phyloP scores from a whole-genome alignment of 305 asterid genomes.

The Fraxinus baroniana region DNA sequence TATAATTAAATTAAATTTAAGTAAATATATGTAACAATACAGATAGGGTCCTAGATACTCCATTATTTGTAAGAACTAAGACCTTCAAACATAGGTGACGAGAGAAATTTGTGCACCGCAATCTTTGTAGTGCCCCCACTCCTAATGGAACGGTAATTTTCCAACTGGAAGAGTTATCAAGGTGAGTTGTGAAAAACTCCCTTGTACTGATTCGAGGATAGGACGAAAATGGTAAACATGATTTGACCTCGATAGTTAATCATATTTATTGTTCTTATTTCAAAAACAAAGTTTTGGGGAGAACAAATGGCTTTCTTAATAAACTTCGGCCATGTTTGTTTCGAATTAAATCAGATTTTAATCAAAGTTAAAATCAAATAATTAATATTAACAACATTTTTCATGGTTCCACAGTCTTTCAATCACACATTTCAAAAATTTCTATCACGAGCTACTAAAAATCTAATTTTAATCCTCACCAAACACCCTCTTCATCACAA shows the following conservation, averaged over 20 bases:
- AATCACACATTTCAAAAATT: too few species aligned
- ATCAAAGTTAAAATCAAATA: too few species aligned
- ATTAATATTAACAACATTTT: too few species aligned
- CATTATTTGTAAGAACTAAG: not conserved
- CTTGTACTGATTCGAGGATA: not conserved
- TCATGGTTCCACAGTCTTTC: too few species aligned
- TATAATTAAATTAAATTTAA: not conserved
- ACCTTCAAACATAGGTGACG: not conserved
- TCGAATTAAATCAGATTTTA: too few species aligned
- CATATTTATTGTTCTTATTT: not conserved
- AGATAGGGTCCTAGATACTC: not conserved
- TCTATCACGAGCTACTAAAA: too few species aligned
- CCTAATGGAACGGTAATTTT: not conserved
- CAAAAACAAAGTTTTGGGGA: not conserved
- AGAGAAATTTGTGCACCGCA: not conserved
- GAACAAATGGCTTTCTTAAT: not conserved
- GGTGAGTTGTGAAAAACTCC: not conserved
- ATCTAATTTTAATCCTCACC: too few species aligned
- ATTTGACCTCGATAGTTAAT: not conserved
- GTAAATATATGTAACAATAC: not conserved
- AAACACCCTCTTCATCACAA: not conserved
- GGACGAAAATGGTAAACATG: not conserved
- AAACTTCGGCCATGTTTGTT: not conserved
- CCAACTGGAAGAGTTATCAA: not conserved
- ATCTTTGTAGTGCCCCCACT: not conserved